A percentile compares a stretch with the other conserved stretches of the same genome.
Conservation (phyloP, 2,329 filamentous ascomycete species). For the Xylaria sp. region DNA sequence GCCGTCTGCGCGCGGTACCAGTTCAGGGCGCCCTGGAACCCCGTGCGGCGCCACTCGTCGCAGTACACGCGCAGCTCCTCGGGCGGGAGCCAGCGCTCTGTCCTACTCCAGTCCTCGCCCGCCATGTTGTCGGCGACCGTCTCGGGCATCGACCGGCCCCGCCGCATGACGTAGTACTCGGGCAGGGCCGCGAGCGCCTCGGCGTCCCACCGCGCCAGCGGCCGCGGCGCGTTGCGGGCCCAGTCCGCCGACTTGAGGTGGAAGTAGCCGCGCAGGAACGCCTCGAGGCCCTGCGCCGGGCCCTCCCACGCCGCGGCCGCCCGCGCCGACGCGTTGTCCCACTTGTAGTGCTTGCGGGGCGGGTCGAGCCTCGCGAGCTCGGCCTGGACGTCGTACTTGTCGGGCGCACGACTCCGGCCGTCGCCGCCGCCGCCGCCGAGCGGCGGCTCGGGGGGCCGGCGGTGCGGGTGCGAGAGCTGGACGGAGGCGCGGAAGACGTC, state of each 20-base stretch:
- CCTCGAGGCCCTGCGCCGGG: slow-evolving; percentile 46
- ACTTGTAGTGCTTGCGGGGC: slow-evolving; percentile 72
- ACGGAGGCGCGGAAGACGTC: slow-evolving; percentile 66
- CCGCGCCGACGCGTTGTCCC: slow-evolving; percentile 58
- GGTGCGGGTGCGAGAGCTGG: slow-evolving; percentile 68
- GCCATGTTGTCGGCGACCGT: slow-evolving; percentile 58
- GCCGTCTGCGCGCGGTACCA: slow-evolving; percentile 67
- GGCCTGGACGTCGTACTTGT: slow-evolving; percentile 58
- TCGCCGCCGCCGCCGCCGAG: slow-evolving; percentile 37
- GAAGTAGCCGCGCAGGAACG: slow-evolving; percentile 68
- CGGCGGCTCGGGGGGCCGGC: slow-evolving; percentile 51
- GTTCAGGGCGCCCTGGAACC: slow-evolving; percentile 68
- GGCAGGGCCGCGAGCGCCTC: slow-evolving; percentile 62
- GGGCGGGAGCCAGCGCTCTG: slow-evolving; percentile 59
- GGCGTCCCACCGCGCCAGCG: slow-evolving; percentile 59
- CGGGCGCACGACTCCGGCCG: slow-evolving; percentile 15
- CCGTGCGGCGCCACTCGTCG: slow-evolving; percentile 61
- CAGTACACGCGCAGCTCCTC: slow-evolving; percentile 62
- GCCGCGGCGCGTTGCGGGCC: slow-evolving; percentile 55
- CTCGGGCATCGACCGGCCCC: slow-evolving; percentile 60
- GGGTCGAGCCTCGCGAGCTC: slow-evolving; percentile 56
- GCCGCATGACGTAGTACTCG: slow-evolving; percentile 69
- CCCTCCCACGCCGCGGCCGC: slow-evolving; percentile 52
- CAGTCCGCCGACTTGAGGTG: slow-evolving; percentile 69
- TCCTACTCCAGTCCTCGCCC: slow-evolving; percentile 47